These are phyloP conservation scores for Pichia thaimueangensis DNA, from an alignment of 805 yeast genomes.

Conservation along the genomic window DNA sequence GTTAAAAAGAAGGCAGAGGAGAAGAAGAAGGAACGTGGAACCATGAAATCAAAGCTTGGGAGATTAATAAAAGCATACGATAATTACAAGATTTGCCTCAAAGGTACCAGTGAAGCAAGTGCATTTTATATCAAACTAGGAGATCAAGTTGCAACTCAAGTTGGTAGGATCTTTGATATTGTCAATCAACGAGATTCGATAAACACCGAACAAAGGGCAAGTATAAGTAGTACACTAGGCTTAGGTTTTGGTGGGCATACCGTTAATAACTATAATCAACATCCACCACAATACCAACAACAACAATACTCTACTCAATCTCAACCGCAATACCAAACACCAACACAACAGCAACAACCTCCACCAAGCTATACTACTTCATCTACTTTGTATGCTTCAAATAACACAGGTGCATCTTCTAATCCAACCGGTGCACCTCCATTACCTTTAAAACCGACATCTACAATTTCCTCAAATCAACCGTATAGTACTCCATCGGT, in stretches of 20 bases:
- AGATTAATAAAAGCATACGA: constrained; percentile 44
- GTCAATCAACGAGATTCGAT: constrained; percentile 24
- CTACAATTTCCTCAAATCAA: constrained; percentile 24
- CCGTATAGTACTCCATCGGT: constrained; percentile 47
- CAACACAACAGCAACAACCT: not conserved
- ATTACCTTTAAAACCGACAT: constrained; percentile 23
- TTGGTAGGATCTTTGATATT: constrained; percentile 23
- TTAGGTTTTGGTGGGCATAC: constrained; percentile 12
- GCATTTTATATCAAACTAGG: constrained; percentile 46
- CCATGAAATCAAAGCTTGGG: constrained; percentile 33
- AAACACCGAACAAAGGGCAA: constrained; percentile 11
- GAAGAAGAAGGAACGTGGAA: constrained; percentile 35
- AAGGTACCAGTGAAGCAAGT: constrained; percentile 56
- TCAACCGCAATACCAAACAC: not conserved
- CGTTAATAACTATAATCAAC: constrained; percentile 1
- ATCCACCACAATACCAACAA: not conserved
- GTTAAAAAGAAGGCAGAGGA: constrained; percentile 38
- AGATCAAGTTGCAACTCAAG: constrained; percentile 31
- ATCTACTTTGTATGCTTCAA: not conserved
- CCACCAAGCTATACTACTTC: constrained; percentile 6
- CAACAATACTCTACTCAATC: not conserved
- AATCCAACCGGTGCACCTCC: constrained; percentile 19
- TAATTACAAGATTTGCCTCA: constrained; percentile 50
- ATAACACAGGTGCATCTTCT: constrained; percentile 1
- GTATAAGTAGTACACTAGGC: constrained; percentile 8